phyloP scores from a whole-genome alignment of 2,329 filamentous ascomycete genomes.

The Aureobasidium sp. region DNA sequence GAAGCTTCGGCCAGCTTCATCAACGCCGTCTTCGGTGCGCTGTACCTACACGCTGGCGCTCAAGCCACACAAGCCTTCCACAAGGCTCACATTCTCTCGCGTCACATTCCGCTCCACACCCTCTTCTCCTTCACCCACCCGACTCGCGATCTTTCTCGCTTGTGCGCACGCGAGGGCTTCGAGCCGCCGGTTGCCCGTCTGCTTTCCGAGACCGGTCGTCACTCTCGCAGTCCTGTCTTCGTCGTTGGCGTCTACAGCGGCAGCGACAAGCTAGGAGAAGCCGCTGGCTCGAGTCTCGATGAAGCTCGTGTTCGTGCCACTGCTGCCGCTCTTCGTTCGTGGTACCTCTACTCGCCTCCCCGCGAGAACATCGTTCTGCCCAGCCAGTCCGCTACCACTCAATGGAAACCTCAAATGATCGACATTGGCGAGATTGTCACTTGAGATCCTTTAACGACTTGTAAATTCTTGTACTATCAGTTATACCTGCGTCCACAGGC shows the following conservation, averaged over 20 bases:
- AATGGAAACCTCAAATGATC: constrained; percentile 50
- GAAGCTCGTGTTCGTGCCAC: constrained; percentile 72
- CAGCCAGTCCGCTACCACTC: constrained; percentile 39
- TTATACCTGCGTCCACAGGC: constrained; percentile 1
- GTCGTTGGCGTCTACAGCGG: constrained; percentile 93
- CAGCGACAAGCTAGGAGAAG: constrained; percentile 85
- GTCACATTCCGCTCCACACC: constrained; percentile 47
- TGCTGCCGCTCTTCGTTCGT: constrained; percentile 80
- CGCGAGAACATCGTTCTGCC: constrained; percentile 45
- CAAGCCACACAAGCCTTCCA: constrained; percentile 77
- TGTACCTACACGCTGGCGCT: constrained; percentile 79
- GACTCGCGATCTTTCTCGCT: constrained; percentile 70
- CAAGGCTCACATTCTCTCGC: constrained; percentile 65
- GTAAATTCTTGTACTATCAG: constrained; percentile 13
- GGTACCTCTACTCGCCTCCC: constrained; percentile 89
- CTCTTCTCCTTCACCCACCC: constrained; percentile 83
- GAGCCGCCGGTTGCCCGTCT: constrained; percentile 79
- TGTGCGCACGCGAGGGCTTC: constrained; percentile 87
- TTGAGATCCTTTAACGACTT: constrained; percentile 19
- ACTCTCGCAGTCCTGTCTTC: constrained; percentile 79
- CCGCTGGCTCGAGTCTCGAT: constrained; percentile 68
- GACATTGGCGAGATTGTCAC: constrained; percentile 52
- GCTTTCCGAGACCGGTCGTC: constrained; percentile 81
- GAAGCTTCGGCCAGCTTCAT: constrained; percentile 69
- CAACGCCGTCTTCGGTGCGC: constrained; percentile 71